phyloP scores from a whole-genome alignment of 164 flowering plant genomes.

The Vitis amurensis region DNA sequence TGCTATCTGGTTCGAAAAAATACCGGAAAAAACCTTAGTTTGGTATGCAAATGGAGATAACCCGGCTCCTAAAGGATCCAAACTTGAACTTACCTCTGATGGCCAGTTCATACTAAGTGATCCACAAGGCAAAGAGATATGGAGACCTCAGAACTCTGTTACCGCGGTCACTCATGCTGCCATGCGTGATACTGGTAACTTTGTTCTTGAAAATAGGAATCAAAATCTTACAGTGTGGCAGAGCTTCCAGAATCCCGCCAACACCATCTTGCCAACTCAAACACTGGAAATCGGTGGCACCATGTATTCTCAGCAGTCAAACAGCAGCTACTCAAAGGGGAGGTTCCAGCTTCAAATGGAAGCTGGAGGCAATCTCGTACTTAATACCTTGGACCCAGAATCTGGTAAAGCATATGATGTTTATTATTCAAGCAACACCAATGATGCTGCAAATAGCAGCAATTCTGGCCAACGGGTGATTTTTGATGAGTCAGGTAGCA shows the following conservation, averaged over 20 bases:
- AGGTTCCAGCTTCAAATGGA: too few species aligned
- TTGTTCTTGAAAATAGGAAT: background rate
- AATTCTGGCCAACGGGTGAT: too few species aligned
- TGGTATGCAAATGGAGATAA: constrained; percentile 23
- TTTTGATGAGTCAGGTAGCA: too few species aligned
- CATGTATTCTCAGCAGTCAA: background rate
- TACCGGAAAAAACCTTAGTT: constrained; percentile 18
- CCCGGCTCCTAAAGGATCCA: constrained; percentile 10
- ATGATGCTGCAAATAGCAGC: too few species aligned
- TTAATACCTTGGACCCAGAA: too few species aligned
- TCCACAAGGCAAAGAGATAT: too few species aligned
- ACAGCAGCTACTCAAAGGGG: background rate
- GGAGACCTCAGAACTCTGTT: too few species aligned
- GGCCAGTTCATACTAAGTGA: too few species aligned
- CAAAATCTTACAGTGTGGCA: background rate
- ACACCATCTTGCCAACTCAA: constrained; percentile 7
- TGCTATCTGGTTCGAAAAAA: constrained; percentile 22
- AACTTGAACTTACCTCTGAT: background rate
- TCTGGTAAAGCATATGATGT: too few species aligned
- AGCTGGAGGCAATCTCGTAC: too few species aligned
- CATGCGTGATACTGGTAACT: constrained; percentile 6
- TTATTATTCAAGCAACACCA: too few species aligned
- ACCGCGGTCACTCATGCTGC: background rate
- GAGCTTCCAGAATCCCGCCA: background rate
- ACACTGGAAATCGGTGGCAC: background rate